Evolutionary conservation across 202 grass and related monocot species (phyloP), one percentile per base, ranked within the genome.

Genomic region (Schoenoplectus tabernaemontani): DNA sequence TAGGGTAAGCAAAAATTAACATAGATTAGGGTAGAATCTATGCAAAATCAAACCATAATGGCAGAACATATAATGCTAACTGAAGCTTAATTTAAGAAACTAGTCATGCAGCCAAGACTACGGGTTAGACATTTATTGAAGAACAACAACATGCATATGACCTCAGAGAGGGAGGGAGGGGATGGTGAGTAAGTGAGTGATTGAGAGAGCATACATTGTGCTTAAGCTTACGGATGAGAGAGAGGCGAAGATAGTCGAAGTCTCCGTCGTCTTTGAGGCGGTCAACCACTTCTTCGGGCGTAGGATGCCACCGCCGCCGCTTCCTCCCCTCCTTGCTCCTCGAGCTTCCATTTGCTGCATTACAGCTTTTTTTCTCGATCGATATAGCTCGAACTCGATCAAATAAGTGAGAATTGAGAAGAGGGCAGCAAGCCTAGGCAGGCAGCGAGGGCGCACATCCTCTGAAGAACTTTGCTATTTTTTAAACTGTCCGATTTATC

Each of bases 221-320:
- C 47, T 97, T 97, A 51, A 97, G 87, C 80, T 90, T 97, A 80
- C 87, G 91, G 57, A 90, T 74, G 86, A 97, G 91, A 61, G 80
- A 81, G 57, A 90, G 86, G 62, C 94, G 94, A 65, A 97, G 94
- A 61, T 86, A 79, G 39, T 97, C 94, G 82, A 97, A 97, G 79
- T 92, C 93, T 17, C 93, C 91, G 44, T 97, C 93, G 36, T 97
- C 93, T 83, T 89, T 97, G 62, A 93, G 83, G 43, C 87, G 79
- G 41, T 59, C 87, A 59, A 97, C 85, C 28, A 97, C 93, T 64
- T 97, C 94, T 42, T 84, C 87, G 16, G 82, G 77, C 23, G 80
- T 83, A 41, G 89, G 94, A 26, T 26, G 79, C 59, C 65, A 72
- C 13, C 34, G 22, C 39, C 67, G 54, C 57, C 42, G 59, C 36